Evolutionary conservation across 208 protist species (phyloP), one percentile per base, ranked within the genome.

Genomic region (Crithidia acanthocephali): DNA sequence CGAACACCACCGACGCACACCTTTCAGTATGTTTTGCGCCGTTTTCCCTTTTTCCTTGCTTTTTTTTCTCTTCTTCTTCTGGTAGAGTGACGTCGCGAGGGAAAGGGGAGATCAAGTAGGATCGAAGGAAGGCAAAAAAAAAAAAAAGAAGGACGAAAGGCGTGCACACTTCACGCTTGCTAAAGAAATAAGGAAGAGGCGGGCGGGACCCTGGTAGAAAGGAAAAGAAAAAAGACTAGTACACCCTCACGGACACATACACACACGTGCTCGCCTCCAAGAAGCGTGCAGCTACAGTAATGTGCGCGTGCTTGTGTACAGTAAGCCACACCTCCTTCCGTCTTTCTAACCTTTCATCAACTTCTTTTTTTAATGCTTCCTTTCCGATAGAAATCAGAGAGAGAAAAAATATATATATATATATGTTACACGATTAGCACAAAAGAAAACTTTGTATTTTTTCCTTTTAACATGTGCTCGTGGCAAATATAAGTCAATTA

Each of bases 341-440:
- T 3, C 44, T n/a, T 48, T 48, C 18, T 22, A 48, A 48, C 48
- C 28, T 53, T 53, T 30, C n/a, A 23, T 7, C 11, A 50, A 50
- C 15, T 44, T 27, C 47, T 20, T 40, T 28, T 8, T 58, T 55
- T 44, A 11, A 33, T 57, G 60, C 23, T 63, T 56, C 30, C n/a
- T 57, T 56, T 67, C 47, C 48, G 48, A 53, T 53, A 53, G 7
- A 53, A 60, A 28, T 28, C 16, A 33, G 28, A 62, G 4, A 50
- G 33, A 22, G 44, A 44, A 42, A 22, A 44, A 25, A n/a, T n/a
- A n/a, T n/a, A n/a, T n/a, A n/a, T n/a, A n/a, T n/a, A n/a, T 1
- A 27, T 44, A 32, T 42, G 51, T 48, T 62, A 50, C 57, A 62
- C 37, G 57, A 62, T 30, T 48, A 13, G 37, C 33, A 62, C 37